Evolutionary conservation across 2,329 filamentous ascomycete genomes (phyloP), one percentile per base, ranked within the genome.

Genomic region (Pseudodiploospora longispora): DNA sequence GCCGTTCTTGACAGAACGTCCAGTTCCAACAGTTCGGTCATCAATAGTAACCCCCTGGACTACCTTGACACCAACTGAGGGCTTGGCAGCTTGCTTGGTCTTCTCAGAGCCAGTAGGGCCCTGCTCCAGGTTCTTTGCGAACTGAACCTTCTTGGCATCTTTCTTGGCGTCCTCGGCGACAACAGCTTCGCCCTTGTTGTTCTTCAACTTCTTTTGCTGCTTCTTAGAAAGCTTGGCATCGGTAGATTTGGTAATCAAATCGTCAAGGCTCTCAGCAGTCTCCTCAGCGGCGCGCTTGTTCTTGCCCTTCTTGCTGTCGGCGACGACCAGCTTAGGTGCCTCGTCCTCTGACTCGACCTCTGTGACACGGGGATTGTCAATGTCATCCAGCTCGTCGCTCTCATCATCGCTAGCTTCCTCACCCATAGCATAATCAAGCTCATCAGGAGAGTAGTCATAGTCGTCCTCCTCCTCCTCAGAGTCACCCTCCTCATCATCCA

Each of bases 121-220:
- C 69, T 95, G 89, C 75, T 97, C 93, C 51, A 98, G 87, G 68
- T 97, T 90, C 79, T 97, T 96, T 62, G 93, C 91, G 65, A 98
- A 98, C 68, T 95, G 88, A 49, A 98, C 93, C 46, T 74, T 71
- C 75, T 80, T 80, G 49, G 62, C 54, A 48, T 78, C 71, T 64
- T 82, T 81, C 54, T 76, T 69, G 54, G 76, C 70, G 52, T 76
- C 70, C 56, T 83, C 78, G 37, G 72, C 69, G 41, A 75, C 69
- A 48, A 85, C 80, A 47, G 93, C 83, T 63, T 96, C 85, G 55
- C 91, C 93, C 65, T 95, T 87, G 76, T 97, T 97, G 78, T 95
- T 96, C 82, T 95, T 95, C 53, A 91, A 78, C 78, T 96, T 96
- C 84, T 98, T 97, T 59, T 85, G 78, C 68, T 97, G 87, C 75